Percentiles rank a stretch among this genome's conserved stretches.
Evolutionary conservation across 768 basidiomycete genomes (phyloP).

Genomic region (Cystobasidium tubakii): DNA sequence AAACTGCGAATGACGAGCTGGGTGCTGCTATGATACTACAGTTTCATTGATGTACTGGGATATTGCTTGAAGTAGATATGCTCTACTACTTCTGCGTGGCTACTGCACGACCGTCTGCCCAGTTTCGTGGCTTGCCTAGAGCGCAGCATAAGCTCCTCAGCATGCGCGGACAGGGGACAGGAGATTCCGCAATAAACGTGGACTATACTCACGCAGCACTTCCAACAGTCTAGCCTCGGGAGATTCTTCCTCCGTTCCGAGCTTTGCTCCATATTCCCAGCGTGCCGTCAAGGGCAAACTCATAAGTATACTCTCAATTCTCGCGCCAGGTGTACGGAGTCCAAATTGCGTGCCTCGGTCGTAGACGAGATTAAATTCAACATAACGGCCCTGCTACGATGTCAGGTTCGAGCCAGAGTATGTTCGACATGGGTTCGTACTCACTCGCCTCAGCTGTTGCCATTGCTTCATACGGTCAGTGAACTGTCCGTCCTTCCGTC

Average conservation of each 20-base stretch:
- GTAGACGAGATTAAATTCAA: slow-evolving; percentile 85
- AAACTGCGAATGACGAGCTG: no score
- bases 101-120: no score
- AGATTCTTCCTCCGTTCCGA: slow-evolving; percentile 61
- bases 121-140: no score
- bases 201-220: slow-evolving; percentile 54
- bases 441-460: slow-evolving; percentile 72
- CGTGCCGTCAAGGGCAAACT: slow-evolving; percentile 76
- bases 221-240: slow-evolving; percentile 63
- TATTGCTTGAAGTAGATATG: no score
- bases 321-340: slow-evolving; percentile 71
- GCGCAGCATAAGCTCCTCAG: no score
- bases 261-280: slow-evolving; percentile 81
- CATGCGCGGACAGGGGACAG: no score
- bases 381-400: slow-evolving; percentile 63
- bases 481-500: slow-evolving; percentile 52
- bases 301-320: slow-evolving; percentile 86
- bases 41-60: no score
- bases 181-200: no score
- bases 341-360: slow-evolving; percentile 74
- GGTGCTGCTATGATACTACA: no score
- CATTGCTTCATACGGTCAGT: slow-evolving; percentile 67
- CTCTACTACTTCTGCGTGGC: no score
- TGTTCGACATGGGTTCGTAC: not conserved
- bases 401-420: not conserved